Conservation (phyloP, 2,329 filamentous ascomycete species). For the Epichloe gansuensis region DNA sequence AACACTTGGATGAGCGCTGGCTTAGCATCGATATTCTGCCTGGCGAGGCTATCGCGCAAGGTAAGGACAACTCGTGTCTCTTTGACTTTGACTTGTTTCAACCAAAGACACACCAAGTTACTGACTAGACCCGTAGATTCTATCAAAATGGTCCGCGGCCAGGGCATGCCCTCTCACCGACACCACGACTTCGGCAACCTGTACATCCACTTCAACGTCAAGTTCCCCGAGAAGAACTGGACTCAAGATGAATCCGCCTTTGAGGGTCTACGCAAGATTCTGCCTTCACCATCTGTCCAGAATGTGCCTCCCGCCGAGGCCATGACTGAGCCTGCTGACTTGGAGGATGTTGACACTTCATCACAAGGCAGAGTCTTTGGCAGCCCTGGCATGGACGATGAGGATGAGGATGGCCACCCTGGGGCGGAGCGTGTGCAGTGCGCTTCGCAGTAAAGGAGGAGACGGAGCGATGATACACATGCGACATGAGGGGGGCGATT, state of each 20-base stretch:
- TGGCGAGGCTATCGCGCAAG: conserved; percentile 86
- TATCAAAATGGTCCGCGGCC: conserved; percentile 86
- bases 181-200: conserved; percentile 95
- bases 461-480: background rate
- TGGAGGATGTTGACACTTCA: conserved; percentile 71
- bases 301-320: conserved; percentile 62
- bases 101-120: background rate
- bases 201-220: conserved; percentile 95
- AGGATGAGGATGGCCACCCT: conserved; percentile 67
- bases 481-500: background rate
- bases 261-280: conserved; percentile 65
- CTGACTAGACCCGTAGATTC: conserved; percentile 43
- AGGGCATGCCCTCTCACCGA: conserved; percentile 93
- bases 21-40: conserved; percentile 84
- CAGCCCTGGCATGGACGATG: conserved; percentile 49
- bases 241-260: conserved; percentile 56
- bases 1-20: conserved; percentile 97
- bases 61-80: conserved; percentile 36
- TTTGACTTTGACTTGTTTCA: too few species aligned
- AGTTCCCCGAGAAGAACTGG: conserved; percentile 78
- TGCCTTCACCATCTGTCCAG: conserved; percentile 57
- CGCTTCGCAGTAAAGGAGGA: conserved; percentile 61
- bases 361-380: conserved; percentile 54
- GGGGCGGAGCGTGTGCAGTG: conserved; percentile 75
- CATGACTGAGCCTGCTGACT: conserved; percentile 80